Conservation (phyloP, 2,329 filamentous ascomycete species). For the Proliferodiscus dingleyae region DNA sequence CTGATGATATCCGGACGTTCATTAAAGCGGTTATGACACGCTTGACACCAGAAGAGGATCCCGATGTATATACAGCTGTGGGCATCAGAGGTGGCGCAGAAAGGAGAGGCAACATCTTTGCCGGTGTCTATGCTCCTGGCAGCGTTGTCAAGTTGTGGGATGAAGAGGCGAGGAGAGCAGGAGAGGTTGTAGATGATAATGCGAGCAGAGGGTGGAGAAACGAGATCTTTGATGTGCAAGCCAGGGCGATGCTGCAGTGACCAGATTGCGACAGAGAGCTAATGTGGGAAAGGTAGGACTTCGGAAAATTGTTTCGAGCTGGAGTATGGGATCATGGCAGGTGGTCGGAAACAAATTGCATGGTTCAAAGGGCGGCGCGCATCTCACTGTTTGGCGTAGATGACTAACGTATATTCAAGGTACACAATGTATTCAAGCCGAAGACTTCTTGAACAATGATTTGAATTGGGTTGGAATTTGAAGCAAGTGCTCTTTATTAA, state of each 20-base stretch:
- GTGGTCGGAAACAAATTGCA: too few species aligned
- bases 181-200: conserved; percentile 70
- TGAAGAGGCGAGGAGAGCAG: conserved; percentile 66
- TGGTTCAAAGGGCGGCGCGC: too few species aligned
- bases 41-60: conserved; percentile 65
- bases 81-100: conserved; percentile 57
- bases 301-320: too few species aligned
- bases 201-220: conserved; percentile 68
- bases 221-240: conserved; percentile 62
- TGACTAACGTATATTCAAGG: too few species aligned
- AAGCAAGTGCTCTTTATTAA: too few species aligned
- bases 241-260: conserved; percentile 10
- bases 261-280: not conserved
- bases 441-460: too few species aligned
- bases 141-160: conserved; percentile 89
- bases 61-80: conserved; percentile 69
- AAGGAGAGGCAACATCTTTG: conserved; percentile 62
- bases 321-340: too few species aligned
- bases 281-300: too few species aligned
- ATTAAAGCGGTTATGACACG: conserved; percentile 75
- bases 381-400: too few species aligned
- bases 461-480: too few species aligned
- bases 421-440: too few species aligned
- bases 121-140: conserved; percentile 80
- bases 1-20: conserved; percentile 76